These are phyloP conservation scores for Lactarius sp. DNA, from an alignment of 768 basidiomycete genomes.

Conservation along the genomic window DNA sequence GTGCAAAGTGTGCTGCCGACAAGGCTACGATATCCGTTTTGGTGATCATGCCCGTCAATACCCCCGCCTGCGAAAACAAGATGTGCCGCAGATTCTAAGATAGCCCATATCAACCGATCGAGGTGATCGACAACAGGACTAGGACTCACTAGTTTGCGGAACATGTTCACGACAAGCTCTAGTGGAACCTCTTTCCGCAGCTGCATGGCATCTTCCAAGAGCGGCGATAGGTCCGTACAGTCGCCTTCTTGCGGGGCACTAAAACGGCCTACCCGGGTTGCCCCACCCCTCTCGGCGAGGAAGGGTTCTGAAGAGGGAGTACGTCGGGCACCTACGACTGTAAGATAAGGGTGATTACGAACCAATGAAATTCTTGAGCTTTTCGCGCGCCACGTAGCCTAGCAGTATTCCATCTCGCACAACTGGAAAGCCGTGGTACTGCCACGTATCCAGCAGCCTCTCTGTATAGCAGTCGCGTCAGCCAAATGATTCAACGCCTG, in stretches of 20 bases:
- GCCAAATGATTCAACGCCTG: neutral
- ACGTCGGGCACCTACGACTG: neutral
- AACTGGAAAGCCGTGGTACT: constrained; percentile 64
- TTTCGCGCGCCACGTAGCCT: constrained; percentile 58
- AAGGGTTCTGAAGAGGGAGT: constrained; percentile 12
- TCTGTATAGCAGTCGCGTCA: constrained; percentile 30
- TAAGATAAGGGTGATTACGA: neutral
- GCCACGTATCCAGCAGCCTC: constrained; percentile 38
- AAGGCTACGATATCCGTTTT: constrained; percentile 61
- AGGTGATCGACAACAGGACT: constrained; percentile 11
- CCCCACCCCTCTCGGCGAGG: constrained; percentile 5
- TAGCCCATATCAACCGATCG: neutral
- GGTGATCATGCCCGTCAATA: constrained; percentile 60
- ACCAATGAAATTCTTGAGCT: constrained; percentile 40
- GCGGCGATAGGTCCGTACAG: constrained; percentile 31
- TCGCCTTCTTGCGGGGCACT: neutral
- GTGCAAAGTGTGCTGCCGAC: constrained; percentile 53
- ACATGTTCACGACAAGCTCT: constrained; percentile 67
- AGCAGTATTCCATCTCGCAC: constrained; percentile 47
- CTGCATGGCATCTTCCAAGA: constrained; percentile 48
- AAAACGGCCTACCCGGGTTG: constrained; percentile 12
- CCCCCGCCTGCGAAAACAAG: constrained; percentile 56
- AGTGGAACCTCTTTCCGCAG: constrained; percentile 65
- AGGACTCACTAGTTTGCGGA: constrained; percentile 57
- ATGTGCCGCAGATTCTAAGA: constrained; percentile 62